Percentiles rank a stretch among this genome's conserved stretches.
Evolutionary conservation across 208 protist genomes (phyloP).

Genomic region (Acanthamoeba rhysodes): DNA sequence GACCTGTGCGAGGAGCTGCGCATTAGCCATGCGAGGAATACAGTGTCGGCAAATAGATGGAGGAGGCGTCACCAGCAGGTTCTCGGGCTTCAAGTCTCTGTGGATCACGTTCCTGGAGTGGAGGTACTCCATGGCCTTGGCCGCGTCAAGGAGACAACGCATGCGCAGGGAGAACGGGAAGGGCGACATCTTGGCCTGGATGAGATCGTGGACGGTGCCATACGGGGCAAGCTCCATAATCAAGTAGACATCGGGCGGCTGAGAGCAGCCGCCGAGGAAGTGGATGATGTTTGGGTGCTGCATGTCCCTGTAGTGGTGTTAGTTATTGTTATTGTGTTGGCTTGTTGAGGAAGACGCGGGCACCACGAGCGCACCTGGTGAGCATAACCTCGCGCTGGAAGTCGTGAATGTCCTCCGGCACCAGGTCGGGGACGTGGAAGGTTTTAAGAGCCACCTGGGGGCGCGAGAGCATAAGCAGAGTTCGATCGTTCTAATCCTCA

Average conservation of each 20-base stretch:
- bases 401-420: constrained; percentile 58
- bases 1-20: background rate
- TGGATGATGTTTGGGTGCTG: constrained; percentile 66
- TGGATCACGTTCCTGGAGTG: constrained; percentile 57
- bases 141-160: constrained; percentile 10
- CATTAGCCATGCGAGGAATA: background rate
- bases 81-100: constrained; percentile 66
- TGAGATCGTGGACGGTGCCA: constrained; percentile 61
- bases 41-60: background rate
- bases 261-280: constrained; percentile 57
- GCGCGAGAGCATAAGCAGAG: background rate
- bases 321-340: too few relatives aligned
- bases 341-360: too few relatives aligned
- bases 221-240: constrained; percentile 68
- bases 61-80: constrained; percentile 15
- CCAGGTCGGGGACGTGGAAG: constrained; percentile 49
- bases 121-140: constrained; percentile 52
- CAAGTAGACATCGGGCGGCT: constrained; percentile 57
- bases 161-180: constrained; percentile 52
- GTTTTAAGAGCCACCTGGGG: constrained; percentile 48
- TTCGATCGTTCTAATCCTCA: background rate
- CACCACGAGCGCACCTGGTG: background rate
- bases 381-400: constrained; percentile 71
- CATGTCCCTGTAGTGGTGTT: constrained; percentile 32
- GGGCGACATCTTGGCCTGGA: constrained; percentile 24